Conservation (phyloP, 305 asterid species). For the Fraxinus sp. region DNA sequence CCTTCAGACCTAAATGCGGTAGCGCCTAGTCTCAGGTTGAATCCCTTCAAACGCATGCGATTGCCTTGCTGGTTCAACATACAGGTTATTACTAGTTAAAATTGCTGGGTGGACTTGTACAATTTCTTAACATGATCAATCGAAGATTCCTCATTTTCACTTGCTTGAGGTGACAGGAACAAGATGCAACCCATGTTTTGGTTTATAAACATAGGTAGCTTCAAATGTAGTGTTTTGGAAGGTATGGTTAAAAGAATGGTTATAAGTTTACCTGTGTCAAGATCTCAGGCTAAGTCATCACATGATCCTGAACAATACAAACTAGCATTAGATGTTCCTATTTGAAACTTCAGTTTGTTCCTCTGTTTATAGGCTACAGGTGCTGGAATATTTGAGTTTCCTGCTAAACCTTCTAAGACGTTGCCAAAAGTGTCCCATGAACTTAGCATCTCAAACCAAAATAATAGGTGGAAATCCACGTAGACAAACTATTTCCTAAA, state of each 20-base stretch:
- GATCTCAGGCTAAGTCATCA: neutral
- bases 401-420: neutral
- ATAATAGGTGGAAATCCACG: neutral
- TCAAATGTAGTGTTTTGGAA: neutral
- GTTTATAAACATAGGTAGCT: neutral
- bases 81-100: neutral
- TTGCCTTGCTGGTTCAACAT: neutral
- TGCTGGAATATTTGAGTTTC: neutral
- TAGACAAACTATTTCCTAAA: neutral
- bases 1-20: neutral
- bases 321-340: neutral
- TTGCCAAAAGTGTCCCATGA: neutral
- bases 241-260: neutral
- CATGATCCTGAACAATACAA: neutral
- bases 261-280: neutral
- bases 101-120: neutral
- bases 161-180: neutral
- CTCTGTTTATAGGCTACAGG: neutral
- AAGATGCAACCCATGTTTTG: neutral
- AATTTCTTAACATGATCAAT: neutral
- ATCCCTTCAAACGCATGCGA: neutral
- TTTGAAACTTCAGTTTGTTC: neutral
- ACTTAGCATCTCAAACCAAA: neutral
- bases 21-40: neutral
- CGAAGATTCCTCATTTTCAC: neutral